A percentile compares a stretch with the other conserved stretches of the same genome.
Conservation (phyloP, 2,329 filamentous ascomycete genomes). For the Fusarium veterinarium region DNA sequence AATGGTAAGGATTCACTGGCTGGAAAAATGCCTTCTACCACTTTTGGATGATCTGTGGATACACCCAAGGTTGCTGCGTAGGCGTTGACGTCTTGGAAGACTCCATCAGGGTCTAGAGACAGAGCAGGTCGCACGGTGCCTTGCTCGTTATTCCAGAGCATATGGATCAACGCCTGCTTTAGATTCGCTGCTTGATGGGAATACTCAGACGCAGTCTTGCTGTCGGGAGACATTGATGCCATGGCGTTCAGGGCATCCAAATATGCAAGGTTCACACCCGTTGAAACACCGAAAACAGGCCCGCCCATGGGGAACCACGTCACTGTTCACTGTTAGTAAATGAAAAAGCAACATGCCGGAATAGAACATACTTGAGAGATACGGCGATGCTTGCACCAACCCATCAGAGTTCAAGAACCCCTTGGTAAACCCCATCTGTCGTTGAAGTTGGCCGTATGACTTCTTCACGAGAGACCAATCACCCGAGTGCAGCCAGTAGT, state of each 20-base stretch:
- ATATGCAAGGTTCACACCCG: constrained; percentile 1
- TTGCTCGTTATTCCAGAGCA: not conserved
- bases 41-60: not conserved
- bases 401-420: not conserved
- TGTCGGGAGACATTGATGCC: not conserved
- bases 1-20: rapidly evolving
- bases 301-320: constrained; percentile 10
- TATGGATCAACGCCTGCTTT: rapidly evolving
- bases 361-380: not conserved
- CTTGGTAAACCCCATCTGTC: not conserved
- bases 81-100: constrained; percentile 7
- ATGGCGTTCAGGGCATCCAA: not conserved
- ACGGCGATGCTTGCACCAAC: not conserved
- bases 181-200: not conserved
- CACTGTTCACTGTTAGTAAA: not conserved
- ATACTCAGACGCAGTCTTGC: not conserved
- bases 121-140: not conserved
- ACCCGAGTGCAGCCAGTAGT: not conserved
- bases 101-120: not conserved
- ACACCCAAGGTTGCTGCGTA: not conserved
- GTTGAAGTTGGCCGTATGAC: not conserved
- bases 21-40: not conserved
- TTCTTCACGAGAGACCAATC: not conserved
- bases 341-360: rapidly evolving
- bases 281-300: not conserved